phyloP scores from a whole-genome alignment of 2,329 filamentous ascomycete species.

The Fusarium sarcochroum region DNA sequence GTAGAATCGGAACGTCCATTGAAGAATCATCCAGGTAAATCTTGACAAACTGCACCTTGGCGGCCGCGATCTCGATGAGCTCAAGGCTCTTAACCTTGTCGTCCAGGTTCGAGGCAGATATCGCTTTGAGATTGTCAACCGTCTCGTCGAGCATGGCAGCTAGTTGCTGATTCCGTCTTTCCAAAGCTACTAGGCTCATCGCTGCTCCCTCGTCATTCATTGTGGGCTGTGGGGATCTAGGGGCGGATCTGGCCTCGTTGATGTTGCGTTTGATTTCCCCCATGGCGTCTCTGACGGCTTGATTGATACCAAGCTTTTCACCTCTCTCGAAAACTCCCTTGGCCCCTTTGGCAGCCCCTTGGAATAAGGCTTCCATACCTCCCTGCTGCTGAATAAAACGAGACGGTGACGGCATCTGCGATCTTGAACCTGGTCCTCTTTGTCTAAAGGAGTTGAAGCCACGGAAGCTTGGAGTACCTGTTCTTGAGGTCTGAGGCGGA shows the following conservation, averaged over 20 bases:
- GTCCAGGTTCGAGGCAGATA: conserved; percentile 65
- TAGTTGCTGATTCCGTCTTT: conserved; percentile 76
- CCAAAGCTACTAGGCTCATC: conserved; percentile 65
- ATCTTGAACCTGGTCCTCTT: conserved; percentile 58
- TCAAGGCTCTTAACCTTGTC: conserved; percentile 66
- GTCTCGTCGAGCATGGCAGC: conserved; percentile 78
- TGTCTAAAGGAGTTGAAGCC: conserved; percentile 56
- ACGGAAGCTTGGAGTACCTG: conserved; percentile 55
- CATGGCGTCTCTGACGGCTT: conserved; percentile 84
- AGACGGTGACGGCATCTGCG: conserved; percentile 63
- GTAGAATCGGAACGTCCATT: conserved; percentile 61
- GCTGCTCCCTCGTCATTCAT: conserved; percentile 54
- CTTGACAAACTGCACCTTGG: conserved; percentile 76
- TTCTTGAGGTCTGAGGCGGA: conserved; percentile 44
- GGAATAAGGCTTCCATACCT: conserved; percentile 78
- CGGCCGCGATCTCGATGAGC: conserved; percentile 69
- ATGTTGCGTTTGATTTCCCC: conserved; percentile 85
- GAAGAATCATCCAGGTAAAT: conserved; percentile 72
- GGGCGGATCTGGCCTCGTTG: conserved; percentile 67
- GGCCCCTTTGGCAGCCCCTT: conserved; percentile 82
- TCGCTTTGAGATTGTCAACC: conserved; percentile 72
- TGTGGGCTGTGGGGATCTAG: conserved; percentile 55
- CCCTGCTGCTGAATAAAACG: conserved; percentile 70
- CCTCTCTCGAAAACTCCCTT: conserved; percentile 80
- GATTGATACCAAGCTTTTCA: conserved; percentile 84